Conservation (phyloP, 2,329 filamentous ascomycete genomes). For the Allantophomopsis lycopodina region DNA sequence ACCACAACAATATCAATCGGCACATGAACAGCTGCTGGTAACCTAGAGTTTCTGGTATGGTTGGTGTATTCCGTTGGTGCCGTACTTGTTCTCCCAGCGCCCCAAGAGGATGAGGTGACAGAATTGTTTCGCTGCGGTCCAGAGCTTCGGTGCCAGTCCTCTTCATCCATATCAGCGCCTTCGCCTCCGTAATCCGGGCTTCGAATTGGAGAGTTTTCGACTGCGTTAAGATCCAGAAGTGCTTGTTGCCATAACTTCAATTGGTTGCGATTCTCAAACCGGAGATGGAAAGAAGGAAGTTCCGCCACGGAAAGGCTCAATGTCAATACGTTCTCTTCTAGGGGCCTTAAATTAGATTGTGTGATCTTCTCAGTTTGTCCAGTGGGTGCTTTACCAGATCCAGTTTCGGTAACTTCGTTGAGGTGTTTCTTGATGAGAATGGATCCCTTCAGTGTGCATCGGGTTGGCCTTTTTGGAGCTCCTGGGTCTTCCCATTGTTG, state of each 20-base stretch:
- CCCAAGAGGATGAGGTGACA: slow-evolving; percentile 66
- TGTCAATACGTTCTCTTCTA: slow-evolving; percentile 75
- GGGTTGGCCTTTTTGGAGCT: slow-evolving; percentile 47
- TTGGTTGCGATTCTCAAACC: slow-evolving; percentile 72
- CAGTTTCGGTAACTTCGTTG: slow-evolving; percentile 69
- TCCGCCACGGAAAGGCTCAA: slow-evolving; percentile 84
- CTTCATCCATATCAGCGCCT: slow-evolving; percentile 71
- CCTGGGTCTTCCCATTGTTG: slow-evolving; percentile 54
- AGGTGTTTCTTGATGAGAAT: slow-evolving; percentile 98
- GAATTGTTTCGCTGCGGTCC: slow-evolving; percentile 65
- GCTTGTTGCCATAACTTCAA: slow-evolving; percentile 85
- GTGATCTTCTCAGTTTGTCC: slow-evolving; percentile 17
- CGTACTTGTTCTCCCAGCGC: slow-evolving; percentile 66
- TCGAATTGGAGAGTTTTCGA: slow-evolving; percentile 48
- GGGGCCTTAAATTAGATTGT: slow-evolving; percentile 18
- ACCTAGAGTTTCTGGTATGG: slow-evolving; percentile 27
- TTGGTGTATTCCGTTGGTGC: slow-evolving; percentile 87
- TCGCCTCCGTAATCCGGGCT: slow-evolving; percentile 66
- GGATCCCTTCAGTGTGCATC: slow-evolving; percentile 89
- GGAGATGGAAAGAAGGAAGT: slow-evolving; percentile 84
- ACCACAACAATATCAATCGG: slow-evolving; percentile 93
- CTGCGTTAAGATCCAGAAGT: slow-evolving; percentile 66
- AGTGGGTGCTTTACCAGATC: slow-evolving; percentile 25
- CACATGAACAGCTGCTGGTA: slow-evolving; percentile 50
- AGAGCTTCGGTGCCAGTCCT: slow-evolving; percentile 59